These are phyloP conservation scores for Russula virescens DNA, from an alignment of 768 basidiomycete species.

Conservation along the genomic window DNA sequence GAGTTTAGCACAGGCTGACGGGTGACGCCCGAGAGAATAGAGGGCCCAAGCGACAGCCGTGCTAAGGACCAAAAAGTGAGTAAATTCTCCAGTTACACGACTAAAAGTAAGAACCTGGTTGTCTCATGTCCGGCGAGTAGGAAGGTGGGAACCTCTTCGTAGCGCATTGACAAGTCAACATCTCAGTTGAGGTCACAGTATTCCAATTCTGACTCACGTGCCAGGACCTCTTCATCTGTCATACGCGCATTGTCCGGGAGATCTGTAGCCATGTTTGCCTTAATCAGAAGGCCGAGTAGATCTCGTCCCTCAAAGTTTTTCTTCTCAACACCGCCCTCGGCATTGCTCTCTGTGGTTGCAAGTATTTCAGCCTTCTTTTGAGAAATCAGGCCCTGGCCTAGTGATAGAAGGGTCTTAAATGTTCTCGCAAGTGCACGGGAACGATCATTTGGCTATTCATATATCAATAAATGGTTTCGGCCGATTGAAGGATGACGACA, in stretches of 20 bases:
- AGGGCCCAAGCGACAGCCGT: constrained; percentile 34
- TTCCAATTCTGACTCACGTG: constrained; percentile 20
- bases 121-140: constrained; percentile 31
- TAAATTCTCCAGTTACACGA: not conserved
- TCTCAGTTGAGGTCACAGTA: not conserved
- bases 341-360: not conserved
- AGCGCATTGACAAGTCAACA: not conserved
- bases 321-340: constrained; percentile 8
- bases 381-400: constrained; percentile 45
- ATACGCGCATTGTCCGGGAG: constrained; percentile 26
- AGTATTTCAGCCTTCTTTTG: constrained; percentile 43
- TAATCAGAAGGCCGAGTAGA: constrained; percentile 29
- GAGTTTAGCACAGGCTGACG: constrained; percentile 31
- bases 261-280: constrained; percentile 32
- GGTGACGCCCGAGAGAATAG: constrained; percentile 30
- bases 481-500: not conserved
- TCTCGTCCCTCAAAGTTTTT: constrained; percentile 26
- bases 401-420: constrained; percentile 40
- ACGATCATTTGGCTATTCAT: constrained; percentile 26
- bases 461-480: not conserved
- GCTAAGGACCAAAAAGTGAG: not conserved
- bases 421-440: constrained; percentile 28
- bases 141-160: constrained; percentile 31
- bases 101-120: constrained; percentile 14
- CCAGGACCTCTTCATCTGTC: constrained; percentile 31